A percentile compares a stretch with the other conserved stretches of the same genome.
Conservation (phyloP, 164 flowering plant species). For the Macadamia tetraphylla region DNA sequence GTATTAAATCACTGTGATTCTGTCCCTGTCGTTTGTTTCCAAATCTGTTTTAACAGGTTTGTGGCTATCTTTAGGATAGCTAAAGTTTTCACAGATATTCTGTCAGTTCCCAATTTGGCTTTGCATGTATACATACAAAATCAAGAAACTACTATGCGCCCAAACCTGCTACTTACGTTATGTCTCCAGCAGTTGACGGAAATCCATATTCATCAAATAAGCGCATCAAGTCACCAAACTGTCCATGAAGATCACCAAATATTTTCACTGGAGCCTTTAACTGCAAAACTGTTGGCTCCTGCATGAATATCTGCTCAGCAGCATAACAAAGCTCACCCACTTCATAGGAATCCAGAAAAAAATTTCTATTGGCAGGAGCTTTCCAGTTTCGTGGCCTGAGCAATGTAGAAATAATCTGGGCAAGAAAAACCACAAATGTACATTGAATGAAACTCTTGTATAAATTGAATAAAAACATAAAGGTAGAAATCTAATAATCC, state of each 20-base stretch:
- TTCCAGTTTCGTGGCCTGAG: conserved; percentile 94
- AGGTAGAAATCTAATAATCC: conserved; percentile 11
- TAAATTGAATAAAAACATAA: not conserved
- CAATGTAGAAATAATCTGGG: conserved; percentile 76
- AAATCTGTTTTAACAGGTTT: too few relatives aligned
- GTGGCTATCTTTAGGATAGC: too few relatives aligned
- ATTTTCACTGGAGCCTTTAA: conserved; percentile 94
- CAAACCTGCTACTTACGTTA: conserved; percentile 57
- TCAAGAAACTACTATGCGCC: not conserved
- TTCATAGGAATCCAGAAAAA: conserved; percentile 95
- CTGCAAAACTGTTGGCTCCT: conserved; percentile 92
- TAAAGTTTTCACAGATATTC: too few relatives aligned
- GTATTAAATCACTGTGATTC: too few relatives aligned
- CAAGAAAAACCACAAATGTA: conserved; percentile 8
- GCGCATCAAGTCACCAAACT: conserved; percentile 98
- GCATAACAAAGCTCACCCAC: conserved; percentile 98
- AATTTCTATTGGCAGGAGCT: conserved; percentile 77
- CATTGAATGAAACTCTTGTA: conserved; percentile 2
- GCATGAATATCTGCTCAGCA: conserved; percentile 97
- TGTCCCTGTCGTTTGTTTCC: too few relatives aligned
- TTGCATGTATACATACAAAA: not conserved
- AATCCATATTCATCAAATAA: conserved; percentile 97
- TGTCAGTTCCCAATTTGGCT: too few relatives aligned
- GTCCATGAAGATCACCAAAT: conserved; percentile 99
- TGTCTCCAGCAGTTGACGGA: conserved; percentile 96